Evolutionary conservation across 179 eudicot species (phyloP).

Genomic region (Silene noctiflora): DNA sequence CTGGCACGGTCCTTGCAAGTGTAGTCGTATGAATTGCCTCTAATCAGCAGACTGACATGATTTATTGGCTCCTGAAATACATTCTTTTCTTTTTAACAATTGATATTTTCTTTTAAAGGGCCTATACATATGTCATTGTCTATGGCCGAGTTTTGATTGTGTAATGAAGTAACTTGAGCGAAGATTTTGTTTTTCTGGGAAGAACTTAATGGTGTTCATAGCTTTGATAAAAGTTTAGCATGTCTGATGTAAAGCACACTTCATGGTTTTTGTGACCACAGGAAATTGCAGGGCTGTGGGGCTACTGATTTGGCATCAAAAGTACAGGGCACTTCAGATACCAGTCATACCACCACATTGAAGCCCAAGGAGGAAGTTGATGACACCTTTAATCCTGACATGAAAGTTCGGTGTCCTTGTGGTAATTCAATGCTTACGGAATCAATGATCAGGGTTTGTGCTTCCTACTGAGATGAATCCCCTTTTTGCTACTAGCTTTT

Average conservation of each 20-base stretch:
- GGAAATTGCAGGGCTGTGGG: constrained; percentile 82
- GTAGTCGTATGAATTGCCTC: too few species aligned
- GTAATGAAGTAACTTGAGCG: not conserved
- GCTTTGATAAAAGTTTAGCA: not conserved
- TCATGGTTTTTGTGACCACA: constrained; percentile 27
- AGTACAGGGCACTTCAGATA: constrained; percentile 47
- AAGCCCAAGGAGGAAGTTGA: constrained; percentile 76
- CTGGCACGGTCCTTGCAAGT: not conserved
- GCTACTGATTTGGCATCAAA: constrained; percentile 80
- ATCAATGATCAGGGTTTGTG: constrained; percentile 74
- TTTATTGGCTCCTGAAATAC: not conserved
- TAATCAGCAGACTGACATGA: not conserved
- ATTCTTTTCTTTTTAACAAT: not conserved
- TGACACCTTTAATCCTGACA: constrained; percentile 55
- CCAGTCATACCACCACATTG: constrained; percentile 46
- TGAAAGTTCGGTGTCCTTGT: constrained; percentile 82
- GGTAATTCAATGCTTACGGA: constrained; percentile 72
- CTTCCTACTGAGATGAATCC: not conserved
- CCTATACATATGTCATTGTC: not conserved
- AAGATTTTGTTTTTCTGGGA: not conserved
- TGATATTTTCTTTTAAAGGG: not conserved
- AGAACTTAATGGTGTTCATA: not conserved
- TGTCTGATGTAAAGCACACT: constrained; percentile 7
- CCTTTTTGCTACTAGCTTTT: not conserved
- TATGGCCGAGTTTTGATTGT: not conserved